Conservation (phyloP, 2,329 filamentous ascomycete species). For the Aspergillus sp. region DNA sequence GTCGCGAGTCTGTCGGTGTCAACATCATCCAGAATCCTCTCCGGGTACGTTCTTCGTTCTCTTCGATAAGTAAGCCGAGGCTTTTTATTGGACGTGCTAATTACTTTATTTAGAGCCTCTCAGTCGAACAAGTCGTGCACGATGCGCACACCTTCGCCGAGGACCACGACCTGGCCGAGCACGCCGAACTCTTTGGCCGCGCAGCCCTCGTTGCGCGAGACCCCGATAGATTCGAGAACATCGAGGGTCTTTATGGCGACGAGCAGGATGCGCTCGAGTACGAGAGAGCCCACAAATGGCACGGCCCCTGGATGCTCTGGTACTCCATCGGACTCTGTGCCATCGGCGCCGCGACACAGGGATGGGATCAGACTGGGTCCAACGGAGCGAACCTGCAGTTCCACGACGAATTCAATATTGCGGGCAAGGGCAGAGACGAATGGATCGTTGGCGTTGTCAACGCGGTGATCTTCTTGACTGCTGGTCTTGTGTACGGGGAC, state of each 20-base stretch:
- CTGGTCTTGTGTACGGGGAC: conserved; percentile 17
- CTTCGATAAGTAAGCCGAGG: too few species aligned
- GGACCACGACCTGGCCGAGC: conserved; percentile 33
- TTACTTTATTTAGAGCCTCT: conserved; percentile 24
- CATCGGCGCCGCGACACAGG: conserved; percentile 50
- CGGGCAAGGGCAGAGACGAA: conserved; percentile 42
- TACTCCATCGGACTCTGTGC: conserved; percentile 50
- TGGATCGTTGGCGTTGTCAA: conserved; percentile 68
- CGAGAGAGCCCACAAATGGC: conserved; percentile 50
- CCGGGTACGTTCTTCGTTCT: conserved; percentile 32
- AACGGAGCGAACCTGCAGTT: conserved; percentile 55
- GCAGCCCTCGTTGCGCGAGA: conserved; percentile 38
- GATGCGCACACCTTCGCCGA: conserved; percentile 34
- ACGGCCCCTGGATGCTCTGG: conserved; percentile 46
- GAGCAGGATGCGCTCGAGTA: conserved; percentile 45
- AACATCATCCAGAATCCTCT: conserved; percentile 51
- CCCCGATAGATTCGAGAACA: conserved; percentile 19
- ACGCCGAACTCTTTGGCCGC: conserved; percentile 37
- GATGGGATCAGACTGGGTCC: conserved; percentile 55
- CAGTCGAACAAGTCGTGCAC: conserved; percentile 29
- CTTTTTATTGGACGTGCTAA: too few species aligned
- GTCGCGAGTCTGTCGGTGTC: conserved; percentile 43
- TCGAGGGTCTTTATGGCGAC: conserved; percentile 40
- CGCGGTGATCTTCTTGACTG: conserved; percentile 46
- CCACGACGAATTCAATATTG: conserved; percentile 44